These are phyloP conservation scores for Bisporella sp. DNA, from an alignment of 2,329 filamentous ascomycete genomes.

Conservation along the genomic window DNA sequence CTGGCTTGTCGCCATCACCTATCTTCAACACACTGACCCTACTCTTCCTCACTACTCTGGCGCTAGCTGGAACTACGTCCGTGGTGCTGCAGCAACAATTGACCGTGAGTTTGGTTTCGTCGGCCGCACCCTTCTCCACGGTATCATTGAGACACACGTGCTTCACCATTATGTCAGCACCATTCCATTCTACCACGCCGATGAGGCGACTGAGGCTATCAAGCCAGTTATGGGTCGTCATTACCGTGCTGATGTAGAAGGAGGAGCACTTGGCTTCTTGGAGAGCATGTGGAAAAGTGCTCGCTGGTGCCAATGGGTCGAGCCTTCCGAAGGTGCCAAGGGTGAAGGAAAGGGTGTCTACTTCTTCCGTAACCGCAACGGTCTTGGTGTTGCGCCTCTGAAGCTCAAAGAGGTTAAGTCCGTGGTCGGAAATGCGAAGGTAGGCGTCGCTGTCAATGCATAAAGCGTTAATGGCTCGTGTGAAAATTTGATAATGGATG, in stretches of 20 bases:
- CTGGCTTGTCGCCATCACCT: conserved; percentile 97
- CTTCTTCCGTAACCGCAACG: conserved; percentile 95
- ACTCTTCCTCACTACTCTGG: conserved; percentile 86
- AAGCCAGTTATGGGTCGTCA: conserved; percentile 91
- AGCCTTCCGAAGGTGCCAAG: conserved; percentile 75
- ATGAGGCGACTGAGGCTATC: conserved; percentile 91
- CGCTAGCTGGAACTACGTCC: conserved; percentile 84
- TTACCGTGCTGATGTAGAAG: conserved; percentile 78
- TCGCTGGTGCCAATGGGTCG: conserved; percentile 94
- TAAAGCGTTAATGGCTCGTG: too few species aligned
- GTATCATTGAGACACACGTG: conserved; percentile 96
- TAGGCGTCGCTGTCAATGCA: neutral
- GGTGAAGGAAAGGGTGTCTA: conserved; percentile 83
- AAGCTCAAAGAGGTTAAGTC: conserved; percentile 16
- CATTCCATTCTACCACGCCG: conserved; percentile 95
- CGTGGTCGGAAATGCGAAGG: neutral
- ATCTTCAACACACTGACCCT: conserved; percentile 94
- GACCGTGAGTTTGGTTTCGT: conserved; percentile 97
- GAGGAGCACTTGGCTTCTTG: conserved; percentile 76
- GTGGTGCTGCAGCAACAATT: conserved; percentile 90
- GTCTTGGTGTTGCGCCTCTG: conserved; percentile 49
- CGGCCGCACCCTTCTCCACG: conserved; percentile 83
- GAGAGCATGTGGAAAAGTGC: conserved; percentile 73
- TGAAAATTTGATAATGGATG: too few species aligned
- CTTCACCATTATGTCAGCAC: conserved; percentile 95